Evolutionary conservation across 2,329 filamentous ascomycete species (phyloP).

Genomic region (Colletotrichum sansevieriae): DNA sequence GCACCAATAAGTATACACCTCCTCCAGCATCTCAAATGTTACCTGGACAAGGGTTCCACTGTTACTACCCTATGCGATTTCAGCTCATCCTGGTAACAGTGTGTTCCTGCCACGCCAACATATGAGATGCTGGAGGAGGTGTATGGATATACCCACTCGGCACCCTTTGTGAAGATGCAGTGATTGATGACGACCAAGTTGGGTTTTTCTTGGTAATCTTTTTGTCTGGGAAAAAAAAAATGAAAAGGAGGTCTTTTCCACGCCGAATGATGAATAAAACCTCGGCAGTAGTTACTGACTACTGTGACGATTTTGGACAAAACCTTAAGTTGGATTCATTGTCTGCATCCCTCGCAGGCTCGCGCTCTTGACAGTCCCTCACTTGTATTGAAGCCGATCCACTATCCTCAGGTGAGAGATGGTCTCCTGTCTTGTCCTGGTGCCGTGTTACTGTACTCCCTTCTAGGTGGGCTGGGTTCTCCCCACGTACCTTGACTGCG

Average conservation of each 20-base stretch:
- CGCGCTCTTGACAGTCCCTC: slow-evolving; percentile 9
- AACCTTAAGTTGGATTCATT: background rate
- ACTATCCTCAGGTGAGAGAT: slow-evolving; percentile 32
- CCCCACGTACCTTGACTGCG: slow-evolving; percentile 15
- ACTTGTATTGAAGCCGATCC: slow-evolving; percentile 30
- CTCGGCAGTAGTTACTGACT: too few species aligned
- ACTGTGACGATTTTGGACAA: too few species aligned
- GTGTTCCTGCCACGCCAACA: too few species aligned
- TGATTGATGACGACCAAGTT: background rate
- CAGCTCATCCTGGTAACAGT: too few species aligned
- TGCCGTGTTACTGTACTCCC: background rate
- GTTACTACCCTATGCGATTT: too few species aligned
- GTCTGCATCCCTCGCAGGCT: slow-evolving; percentile 17
- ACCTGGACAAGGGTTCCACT: too few species aligned
- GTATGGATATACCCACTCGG: background rate
- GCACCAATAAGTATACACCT: background rate
- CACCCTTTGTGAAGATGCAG: background rate
- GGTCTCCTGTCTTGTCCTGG: slow-evolving; percentile 22
- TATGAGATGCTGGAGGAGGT: too few species aligned
- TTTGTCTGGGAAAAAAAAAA: too few species aligned
- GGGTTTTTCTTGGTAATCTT: background rate
- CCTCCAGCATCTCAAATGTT: too few species aligned
- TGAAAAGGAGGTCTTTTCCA: too few species aligned
- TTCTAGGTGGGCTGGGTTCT: slow-evolving; percentile 20
- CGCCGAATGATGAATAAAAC: too few species aligned